Percentiles rank a stretch among this genome's conserved stretches.
Evolutionary conservation across 768 basidiomycete genomes (phyloP).

Genomic region (Brasilioporus rufonigricans): DNA sequence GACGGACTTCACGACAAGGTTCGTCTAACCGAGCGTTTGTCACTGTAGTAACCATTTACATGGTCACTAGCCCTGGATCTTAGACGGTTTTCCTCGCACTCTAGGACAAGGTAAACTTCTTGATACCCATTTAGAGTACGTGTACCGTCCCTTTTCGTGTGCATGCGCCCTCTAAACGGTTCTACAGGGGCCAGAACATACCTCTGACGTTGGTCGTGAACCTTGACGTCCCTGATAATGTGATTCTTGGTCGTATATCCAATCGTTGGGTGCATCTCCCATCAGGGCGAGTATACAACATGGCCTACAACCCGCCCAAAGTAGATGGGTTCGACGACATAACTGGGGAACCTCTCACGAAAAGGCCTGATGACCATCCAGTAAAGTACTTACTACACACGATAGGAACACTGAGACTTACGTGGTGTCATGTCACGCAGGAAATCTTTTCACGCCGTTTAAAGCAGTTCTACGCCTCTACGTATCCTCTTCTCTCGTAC

Average conservation of each 20-base stretch:
- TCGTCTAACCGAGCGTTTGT: conserved; percentile 2
- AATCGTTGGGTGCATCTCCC: conserved; percentile 89
- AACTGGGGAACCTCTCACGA: conserved; percentile 86
- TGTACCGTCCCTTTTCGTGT: background rate
- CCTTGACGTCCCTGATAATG: conserved; percentile 83
- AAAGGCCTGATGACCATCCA: conserved; percentile 86
- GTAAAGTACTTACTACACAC: conserved; percentile 43
- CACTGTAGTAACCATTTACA: background rate
- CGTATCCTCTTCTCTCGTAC: conserved; percentile 77
- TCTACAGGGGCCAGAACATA: conserved; percentile 51
- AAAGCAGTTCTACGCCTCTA: conserved; percentile 72
- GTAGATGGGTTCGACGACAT: conserved; percentile 78
- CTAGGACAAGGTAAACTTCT: conserved; percentile 79
- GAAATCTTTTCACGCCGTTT: conserved; percentile 78
- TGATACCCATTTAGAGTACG: conserved; percentile 71
- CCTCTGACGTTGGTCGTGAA: conserved; percentile 82
- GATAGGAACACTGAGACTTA: conserved; percentile 4
- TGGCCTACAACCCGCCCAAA: conserved; percentile 82
- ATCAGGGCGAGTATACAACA: conserved; percentile 88
- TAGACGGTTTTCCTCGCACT: conserved; percentile 92
- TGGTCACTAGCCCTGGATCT: conserved; percentile 72
- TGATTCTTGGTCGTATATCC: conserved; percentile 82
- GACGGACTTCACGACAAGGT: conserved; percentile 67
- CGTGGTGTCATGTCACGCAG: conserved; percentile 37
- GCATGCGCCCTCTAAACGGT: background rate